These are phyloP conservation scores for Talaromyces rugulosus DNA, from an alignment of 2,329 filamentous ascomycete species.

Conservation along the genomic window DNA sequence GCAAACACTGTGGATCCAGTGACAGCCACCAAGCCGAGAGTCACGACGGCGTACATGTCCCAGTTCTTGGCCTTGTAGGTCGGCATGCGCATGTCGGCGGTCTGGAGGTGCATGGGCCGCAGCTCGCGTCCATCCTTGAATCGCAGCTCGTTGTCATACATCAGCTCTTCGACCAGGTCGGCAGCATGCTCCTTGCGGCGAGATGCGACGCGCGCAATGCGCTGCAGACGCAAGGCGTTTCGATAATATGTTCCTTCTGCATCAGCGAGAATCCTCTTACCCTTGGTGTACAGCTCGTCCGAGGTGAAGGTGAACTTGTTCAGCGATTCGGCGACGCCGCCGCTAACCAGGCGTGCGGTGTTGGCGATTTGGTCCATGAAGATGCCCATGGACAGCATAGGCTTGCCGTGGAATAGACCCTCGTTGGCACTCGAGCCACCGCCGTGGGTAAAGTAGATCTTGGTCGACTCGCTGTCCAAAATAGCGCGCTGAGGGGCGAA, in stretches of 20 bases:
- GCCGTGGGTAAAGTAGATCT: conserved; percentile 40
- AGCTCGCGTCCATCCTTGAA: conserved; percentile 15
- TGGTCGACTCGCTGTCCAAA: conserved; percentile 30
- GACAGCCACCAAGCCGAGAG: conserved; percentile 3
- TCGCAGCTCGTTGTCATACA: conserved; percentile 31
- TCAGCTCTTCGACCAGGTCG: conserved; percentile 41
- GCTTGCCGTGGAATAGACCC: conserved; percentile 36
- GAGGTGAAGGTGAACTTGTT: conserved; percentile 36
- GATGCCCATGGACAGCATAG: conserved; percentile 33
- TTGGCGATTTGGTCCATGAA: conserved; percentile 44
- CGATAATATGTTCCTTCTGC: conserved; percentile 23
- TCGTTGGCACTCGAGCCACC: conserved; percentile 42
- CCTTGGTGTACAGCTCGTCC: conserved; percentile 27
- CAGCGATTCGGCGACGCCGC: conserved; percentile 33
- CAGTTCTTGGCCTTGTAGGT: conserved; percentile 36
- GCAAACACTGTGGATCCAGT: conserved; percentile 3
- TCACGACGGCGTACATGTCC: conserved; percentile 27
- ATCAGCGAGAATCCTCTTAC: conserved; percentile 25
- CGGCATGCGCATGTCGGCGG: conserved; percentile 41
- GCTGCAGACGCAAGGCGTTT: conserved; percentile 36
- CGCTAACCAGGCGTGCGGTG: conserved; percentile 29
- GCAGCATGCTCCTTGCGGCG: conserved; percentile 36
- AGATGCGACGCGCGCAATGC: conserved; percentile 35
- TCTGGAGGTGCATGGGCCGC: conserved; percentile 42
- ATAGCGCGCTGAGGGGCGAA: conserved; percentile 43